These are phyloP conservation scores for Sclerotinia subarctica DNA, from an alignment of 2,329 filamentous ascomycete species.

Conservation along the genomic window DNA sequence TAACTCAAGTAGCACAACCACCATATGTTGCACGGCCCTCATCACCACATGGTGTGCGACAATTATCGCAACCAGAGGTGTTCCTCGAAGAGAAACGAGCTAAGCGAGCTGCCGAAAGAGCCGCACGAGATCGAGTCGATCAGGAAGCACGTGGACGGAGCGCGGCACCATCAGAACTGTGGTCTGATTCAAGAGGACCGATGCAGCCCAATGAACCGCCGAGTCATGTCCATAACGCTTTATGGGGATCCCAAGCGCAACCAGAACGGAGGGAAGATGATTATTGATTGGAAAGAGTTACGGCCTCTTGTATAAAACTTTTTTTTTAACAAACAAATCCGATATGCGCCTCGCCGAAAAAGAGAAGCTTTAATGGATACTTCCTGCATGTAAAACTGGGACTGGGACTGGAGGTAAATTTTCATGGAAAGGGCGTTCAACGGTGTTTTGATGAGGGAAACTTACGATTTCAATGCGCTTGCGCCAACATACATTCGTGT, in stretches of 20 bases:
- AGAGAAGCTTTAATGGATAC: neutral
- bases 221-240: slow-evolving; percentile 10
- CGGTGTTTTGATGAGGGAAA: slow-evolving; percentile 8
- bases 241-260: slow-evolving; percentile 15
- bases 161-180: slow-evolving; percentile 3
- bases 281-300: neutral
- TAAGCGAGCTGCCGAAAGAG: neutral
- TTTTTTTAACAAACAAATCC: slow-evolving; percentile 7
- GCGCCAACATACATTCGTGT: slow-evolving; percentile 12
- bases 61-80: slow-evolving; percentile 23
- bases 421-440: neutral
- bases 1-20: slow-evolving; percentile 24
- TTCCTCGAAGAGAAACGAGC: slow-evolving; percentile 29
- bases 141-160: neutral
- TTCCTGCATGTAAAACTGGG: slow-evolving; percentile 2
- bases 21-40: slow-evolving; percentile 16
- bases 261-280: neutral
- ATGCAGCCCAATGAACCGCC: neutral
- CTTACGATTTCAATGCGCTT: slow-evolving; percentile 17
- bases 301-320: slow-evolving; percentile 14
- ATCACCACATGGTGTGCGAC: slow-evolving; percentile 8
- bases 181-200: slow-evolving; percentile 4
- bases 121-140: slow-evolving; percentile 1
- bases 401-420: neutral
- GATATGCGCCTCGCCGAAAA: neutral